phyloP scores from a whole-genome alignment of 169 alveolate genomes.

The Amoebophrya sp. region DNA sequence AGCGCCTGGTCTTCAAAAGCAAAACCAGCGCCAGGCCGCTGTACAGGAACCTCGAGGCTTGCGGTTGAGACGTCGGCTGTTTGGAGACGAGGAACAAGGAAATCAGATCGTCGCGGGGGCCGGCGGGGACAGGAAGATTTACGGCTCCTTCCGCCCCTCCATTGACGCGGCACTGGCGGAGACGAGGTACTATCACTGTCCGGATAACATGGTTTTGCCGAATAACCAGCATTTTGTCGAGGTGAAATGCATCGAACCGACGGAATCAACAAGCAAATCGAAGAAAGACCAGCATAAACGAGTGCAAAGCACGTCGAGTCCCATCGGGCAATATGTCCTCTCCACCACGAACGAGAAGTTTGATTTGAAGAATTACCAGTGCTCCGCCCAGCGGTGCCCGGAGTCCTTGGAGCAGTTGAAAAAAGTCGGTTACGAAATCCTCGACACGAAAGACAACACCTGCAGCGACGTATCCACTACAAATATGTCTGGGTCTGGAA shows the following conservation, averaged over 20 bases:
- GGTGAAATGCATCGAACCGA: neutral
- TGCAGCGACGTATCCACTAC: too few species aligned
- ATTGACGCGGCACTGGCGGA: neutral
- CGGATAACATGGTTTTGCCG: neutral
- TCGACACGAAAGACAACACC: neutral
- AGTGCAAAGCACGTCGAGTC: too few species aligned
- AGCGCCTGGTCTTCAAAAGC: too few species aligned
- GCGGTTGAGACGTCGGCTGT: too few species aligned
- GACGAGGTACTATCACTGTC: neutral
- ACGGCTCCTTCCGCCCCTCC: neutral
- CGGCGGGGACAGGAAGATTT: too few species aligned
- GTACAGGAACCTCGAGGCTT: too few species aligned
- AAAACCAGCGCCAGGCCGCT: too few species aligned
- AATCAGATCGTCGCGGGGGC: too few species aligned
- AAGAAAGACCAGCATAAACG: too few species aligned
- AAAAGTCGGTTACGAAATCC: neutral
- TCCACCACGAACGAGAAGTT: neutral
- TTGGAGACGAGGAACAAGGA: too few species aligned
- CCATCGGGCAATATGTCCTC: neutral
- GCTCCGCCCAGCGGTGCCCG: neutral
- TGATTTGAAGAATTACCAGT: neutral
- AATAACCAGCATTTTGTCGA: neutral
- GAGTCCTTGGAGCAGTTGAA: neutral
- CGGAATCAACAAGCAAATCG: too few species aligned
- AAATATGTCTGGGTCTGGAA: too few species aligned